A percentile compares a stretch with the other conserved stretches of the same genome.
phyloP scores from a whole-genome alignment of 352 stramenopile species.

The Globisporangium nodosum region DNA sequence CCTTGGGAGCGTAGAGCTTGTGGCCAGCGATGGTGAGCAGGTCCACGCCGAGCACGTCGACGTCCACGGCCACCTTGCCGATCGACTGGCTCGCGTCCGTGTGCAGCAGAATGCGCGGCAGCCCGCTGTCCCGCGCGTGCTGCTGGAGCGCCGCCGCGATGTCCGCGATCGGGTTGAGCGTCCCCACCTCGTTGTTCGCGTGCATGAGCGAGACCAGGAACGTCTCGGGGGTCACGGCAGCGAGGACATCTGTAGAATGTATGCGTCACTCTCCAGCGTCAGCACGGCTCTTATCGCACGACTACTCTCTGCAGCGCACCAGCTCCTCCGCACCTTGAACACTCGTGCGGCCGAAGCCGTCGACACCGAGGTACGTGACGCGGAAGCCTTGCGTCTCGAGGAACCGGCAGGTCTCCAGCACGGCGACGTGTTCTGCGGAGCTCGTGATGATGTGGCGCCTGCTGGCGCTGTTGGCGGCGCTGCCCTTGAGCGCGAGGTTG shows the following conservation, averaged over 20 bases:
- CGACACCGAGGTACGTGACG: constrained; percentile 68
- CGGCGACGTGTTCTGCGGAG: constrained; percentile 92
- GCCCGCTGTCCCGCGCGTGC: constrained; percentile 19
- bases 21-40: constrained; percentile 96
- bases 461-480: constrained; percentile 24
- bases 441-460: constrained; percentile 90
- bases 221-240: constrained; percentile 80
- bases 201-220: constrained; percentile 96
- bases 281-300: not conserved
- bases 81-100: constrained; percentile 96
- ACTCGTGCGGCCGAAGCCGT: constrained; percentile 40
- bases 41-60: constrained; percentile 85
- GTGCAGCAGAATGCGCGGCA: constrained; percentile 88
- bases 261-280: not conserved
- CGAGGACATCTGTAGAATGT: constrained; percentile 53
- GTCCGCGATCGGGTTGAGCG: constrained; percentile 91
- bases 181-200: constrained; percentile 98
- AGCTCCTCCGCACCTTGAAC: constrained; percentile 20
- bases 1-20: constrained; percentile 97
- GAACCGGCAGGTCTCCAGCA: constrained; percentile 78
- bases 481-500: constrained; percentile 82
- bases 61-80: constrained; percentile 90
- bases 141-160: constrained; percentile 58
- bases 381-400: constrained; percentile 54
- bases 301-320: not conserved